phyloP scores from a whole-genome alignment of 108 stramenopile species.

The Fragilariopsis cylindrus region DNA sequence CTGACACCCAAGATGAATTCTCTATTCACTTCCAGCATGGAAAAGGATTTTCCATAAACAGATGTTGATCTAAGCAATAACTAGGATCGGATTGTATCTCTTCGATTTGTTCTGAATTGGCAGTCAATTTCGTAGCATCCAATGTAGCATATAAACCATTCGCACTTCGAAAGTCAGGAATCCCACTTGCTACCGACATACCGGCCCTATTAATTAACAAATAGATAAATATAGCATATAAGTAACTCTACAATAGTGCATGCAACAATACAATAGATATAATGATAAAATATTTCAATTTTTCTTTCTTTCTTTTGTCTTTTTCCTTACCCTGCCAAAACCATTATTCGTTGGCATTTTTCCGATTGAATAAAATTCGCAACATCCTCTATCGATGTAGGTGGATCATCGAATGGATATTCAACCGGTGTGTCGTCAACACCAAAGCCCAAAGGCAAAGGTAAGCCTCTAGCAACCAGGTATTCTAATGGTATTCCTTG shows the following conservation, averaged over 20 bases:
- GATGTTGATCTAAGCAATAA: constrained; percentile 53
- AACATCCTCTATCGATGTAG: constrained; percentile 40
- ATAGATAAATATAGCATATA: neutral
- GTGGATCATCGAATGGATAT: constrained; percentile 45
- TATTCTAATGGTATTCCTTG: constrained; percentile 26
- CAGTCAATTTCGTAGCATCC: constrained; percentile 67
- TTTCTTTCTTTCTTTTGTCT: constrained; percentile 29
- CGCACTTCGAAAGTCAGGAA: constrained; percentile 83
- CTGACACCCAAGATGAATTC: constrained; percentile 81
- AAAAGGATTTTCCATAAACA: constrained; percentile 81
- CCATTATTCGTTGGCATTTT: constrained; percentile 50
- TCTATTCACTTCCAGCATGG: constrained; percentile 85
- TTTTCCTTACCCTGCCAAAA: constrained; percentile 52
- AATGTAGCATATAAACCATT: constrained; percentile 86
- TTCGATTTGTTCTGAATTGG: constrained; percentile 49
- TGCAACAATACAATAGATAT: neutral
- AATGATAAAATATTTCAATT: neutral
- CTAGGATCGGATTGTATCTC: constrained; percentile 65
- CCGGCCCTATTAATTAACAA: constrained; percentile 35
- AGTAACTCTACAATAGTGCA: neutral
- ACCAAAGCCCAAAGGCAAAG: constrained; percentile 4
- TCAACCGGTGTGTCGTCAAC: constrained; percentile 32
- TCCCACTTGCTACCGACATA: constrained; percentile 71
- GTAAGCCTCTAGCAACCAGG: constrained; percentile 7
- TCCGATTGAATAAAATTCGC: constrained; percentile 55